A percentile compares a stretch with the other conserved stretches of the same genome.
phyloP scores from a whole-genome alignment of 305 asterid genomes.

The Rubia balearica region DNA sequence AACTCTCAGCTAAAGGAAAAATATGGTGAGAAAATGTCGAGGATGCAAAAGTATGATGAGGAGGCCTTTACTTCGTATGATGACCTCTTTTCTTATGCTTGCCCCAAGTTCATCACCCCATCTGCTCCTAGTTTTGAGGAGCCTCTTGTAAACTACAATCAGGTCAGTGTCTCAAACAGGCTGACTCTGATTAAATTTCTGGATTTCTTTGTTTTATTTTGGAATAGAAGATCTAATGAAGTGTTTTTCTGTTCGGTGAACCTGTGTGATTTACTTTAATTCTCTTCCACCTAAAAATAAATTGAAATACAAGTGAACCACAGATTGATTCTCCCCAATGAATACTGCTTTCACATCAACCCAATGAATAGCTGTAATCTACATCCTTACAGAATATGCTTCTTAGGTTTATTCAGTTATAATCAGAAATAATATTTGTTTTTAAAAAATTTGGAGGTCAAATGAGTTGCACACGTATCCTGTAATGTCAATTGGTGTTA shows the following conservation, averaged over 20 bases:
- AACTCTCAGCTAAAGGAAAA: conserved; percentile 75
- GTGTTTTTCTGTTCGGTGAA: not conserved
- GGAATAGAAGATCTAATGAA: not conserved
- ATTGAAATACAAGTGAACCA: not conserved
- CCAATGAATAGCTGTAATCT: not conserved
- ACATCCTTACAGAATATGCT: not conserved
- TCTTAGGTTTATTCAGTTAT: not conserved
- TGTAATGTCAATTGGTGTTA: not conserved
- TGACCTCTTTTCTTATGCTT: conserved; percentile 90
- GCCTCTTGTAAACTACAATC: conserved; percentile 85
- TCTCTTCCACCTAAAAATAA: not conserved
- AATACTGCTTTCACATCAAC: not conserved
- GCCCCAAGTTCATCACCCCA: conserved; percentile 97
- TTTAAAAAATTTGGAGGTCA: not conserved
- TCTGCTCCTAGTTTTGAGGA: conserved; percentile 90
- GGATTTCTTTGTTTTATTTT: not conserved
- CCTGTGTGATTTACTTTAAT: not conserved
- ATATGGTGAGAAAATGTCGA: conserved; percentile 78
- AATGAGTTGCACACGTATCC: not conserved
- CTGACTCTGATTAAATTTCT: not conserved
- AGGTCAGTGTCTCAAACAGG: conserved; percentile 30
- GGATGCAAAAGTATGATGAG: conserved; percentile 78
- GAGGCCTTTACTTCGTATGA: conserved; percentile 79
- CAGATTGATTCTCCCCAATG: not conserved
- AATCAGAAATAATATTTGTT: not conserved